Evolutionary conservation across 768 basidiomycete species (phyloP).

Genomic region (Amanita rubescens): DNA sequence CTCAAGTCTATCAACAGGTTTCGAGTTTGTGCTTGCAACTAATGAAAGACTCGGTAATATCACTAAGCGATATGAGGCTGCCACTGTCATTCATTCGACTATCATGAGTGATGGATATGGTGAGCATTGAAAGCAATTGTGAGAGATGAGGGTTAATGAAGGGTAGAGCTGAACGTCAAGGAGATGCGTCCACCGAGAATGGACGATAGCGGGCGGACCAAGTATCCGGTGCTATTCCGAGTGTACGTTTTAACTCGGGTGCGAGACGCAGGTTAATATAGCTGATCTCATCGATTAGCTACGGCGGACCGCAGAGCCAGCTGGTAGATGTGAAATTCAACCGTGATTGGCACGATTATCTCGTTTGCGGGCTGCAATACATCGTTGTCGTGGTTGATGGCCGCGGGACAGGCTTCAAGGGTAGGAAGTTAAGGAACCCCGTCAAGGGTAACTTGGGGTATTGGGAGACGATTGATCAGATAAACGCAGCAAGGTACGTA

Average conservation of each 20-base stretch:
- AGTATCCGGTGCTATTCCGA: conserved; percentile 90
- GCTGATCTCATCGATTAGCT: conserved; percentile 33
- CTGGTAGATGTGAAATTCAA: conserved; percentile 56
- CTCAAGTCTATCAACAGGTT: conserved; percentile 30
- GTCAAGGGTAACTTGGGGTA: conserved; percentile 87
- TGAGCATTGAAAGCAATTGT: conserved; percentile 23
- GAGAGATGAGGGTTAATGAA: not conserved
- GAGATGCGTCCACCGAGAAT: conserved; percentile 89
- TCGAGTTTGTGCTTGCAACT: conserved; percentile 59
- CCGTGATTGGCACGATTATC: conserved; percentile 83
- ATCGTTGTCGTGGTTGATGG: conserved; percentile 88
- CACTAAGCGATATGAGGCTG: conserved; percentile 60
- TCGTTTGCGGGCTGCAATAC: conserved; percentile 76
- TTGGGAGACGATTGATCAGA: conserved; percentile 85
- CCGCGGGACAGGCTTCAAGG: conserved; percentile 89
- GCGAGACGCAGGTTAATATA: conserved; percentile 2
- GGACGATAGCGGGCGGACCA: conserved; percentile 92
- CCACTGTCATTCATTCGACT: conserved; percentile 63
- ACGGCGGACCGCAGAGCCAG: conserved; percentile 89
- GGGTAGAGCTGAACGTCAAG: conserved; percentile 76
- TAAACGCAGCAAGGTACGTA: conserved; percentile 76
- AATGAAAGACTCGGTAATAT: conserved; percentile 63
- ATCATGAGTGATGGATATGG: conserved; percentile 80
- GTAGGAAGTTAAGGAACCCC: conserved; percentile 74
- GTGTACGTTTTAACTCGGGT: conserved; percentile 42